These are phyloP conservation scores for Mycena haematopus DNA, from an alignment of 768 basidiomycete genomes.

Conservation along the genomic window DNA sequence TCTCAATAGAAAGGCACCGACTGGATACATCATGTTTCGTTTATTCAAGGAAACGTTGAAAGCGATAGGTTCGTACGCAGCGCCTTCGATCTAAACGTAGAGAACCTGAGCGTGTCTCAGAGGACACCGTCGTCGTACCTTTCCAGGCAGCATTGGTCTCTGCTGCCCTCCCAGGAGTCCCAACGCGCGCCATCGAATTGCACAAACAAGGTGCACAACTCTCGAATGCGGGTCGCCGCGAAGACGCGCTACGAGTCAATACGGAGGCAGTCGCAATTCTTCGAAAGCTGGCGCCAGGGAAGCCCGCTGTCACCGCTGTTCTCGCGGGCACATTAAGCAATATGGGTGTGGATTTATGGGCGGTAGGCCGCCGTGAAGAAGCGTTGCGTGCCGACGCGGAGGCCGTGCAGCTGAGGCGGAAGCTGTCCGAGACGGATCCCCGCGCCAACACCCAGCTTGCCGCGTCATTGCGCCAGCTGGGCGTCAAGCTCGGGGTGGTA, in stretches of 20 bases:
- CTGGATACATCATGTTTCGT: conserved; percentile 13
- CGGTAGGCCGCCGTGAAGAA: not conserved
- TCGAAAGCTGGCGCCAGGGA: not conserved
- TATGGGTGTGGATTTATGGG: conserved; percentile 9
- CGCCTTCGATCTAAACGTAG: conserved; percentile 7
- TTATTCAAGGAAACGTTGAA: conserved; percentile 14
- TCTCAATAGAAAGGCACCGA: too few species aligned
- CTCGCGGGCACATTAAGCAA: conserved; percentile 12
- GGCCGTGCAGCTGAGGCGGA: too few species aligned
- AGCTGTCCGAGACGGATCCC: too few species aligned
- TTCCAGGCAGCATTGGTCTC: not conserved
- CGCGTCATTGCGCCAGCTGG: too few species aligned
- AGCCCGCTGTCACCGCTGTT: not conserved
- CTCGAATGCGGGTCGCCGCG: conserved; percentile 8
- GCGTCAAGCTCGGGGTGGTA: too few species aligned
- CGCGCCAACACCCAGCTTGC: too few species aligned
- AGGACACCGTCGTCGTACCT: conserved; percentile 7
- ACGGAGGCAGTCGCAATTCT: conserved; percentile 4
- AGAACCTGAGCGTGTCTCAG: conserved; percentile 7
- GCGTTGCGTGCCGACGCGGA: too few species aligned
- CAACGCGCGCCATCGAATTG: too few species aligned
- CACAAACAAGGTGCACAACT: not conserved
- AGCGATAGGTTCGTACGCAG: conserved; percentile 11
- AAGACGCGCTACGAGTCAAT: conserved; percentile 8
- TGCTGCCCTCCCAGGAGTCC: too few species aligned